Evolutionary conservation across 2,329 filamentous ascomycete genomes (phyloP).

Genomic region (Cadophora malorum): DNA sequence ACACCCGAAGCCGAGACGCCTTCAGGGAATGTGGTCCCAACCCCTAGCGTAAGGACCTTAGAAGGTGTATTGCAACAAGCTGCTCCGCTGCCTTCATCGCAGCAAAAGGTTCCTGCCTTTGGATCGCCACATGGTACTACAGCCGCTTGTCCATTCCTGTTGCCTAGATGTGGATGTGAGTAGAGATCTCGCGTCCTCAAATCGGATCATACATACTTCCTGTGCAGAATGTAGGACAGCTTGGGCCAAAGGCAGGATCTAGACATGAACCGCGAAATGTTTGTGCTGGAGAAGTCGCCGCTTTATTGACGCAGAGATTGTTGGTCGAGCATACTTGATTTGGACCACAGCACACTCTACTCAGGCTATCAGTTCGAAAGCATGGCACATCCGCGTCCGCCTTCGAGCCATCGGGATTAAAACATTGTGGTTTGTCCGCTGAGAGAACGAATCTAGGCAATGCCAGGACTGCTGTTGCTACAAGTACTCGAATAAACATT

Average conservation of each 20-base stretch:
- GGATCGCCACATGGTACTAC: constrained; percentile 30
- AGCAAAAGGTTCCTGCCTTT: constrained; percentile 30
- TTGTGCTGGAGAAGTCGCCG: constrained; percentile 10
- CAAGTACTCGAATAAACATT: constrained; percentile 24
- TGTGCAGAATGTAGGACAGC: constrained; percentile 32
- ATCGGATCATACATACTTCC: constrained; percentile 24
- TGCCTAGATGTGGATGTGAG: constrained; percentile 20
- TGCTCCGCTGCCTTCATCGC: constrained; percentile 31
- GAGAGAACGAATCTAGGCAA: constrained; percentile 19
- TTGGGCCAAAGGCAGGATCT: constrained; percentile 26
- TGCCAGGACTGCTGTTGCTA: constrained; percentile 22
- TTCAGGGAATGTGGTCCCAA: constrained; percentile 22
- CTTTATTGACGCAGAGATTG: constrained; percentile 31
- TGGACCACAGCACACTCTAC: constrained; percentile 29
- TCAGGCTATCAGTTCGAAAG: constrained; percentile 24
- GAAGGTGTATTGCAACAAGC: constrained; percentile 25
- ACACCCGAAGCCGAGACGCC: constrained; percentile 7
- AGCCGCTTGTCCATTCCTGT: constrained; percentile 20
- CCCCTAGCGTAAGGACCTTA: constrained; percentile 28
- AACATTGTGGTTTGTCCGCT: constrained; percentile 21
- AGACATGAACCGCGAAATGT: constrained; percentile 30
- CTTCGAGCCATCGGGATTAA: constrained; percentile 25
- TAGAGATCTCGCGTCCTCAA: neutral
- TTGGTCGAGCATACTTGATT: constrained; percentile 33
- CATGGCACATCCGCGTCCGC: constrained; percentile 30